Evolutionary conservation across 768 basidiomycete species (phyloP), one percentile per base, ranked within the genome.

Genomic region (Naganishia vishniacii): DNA sequence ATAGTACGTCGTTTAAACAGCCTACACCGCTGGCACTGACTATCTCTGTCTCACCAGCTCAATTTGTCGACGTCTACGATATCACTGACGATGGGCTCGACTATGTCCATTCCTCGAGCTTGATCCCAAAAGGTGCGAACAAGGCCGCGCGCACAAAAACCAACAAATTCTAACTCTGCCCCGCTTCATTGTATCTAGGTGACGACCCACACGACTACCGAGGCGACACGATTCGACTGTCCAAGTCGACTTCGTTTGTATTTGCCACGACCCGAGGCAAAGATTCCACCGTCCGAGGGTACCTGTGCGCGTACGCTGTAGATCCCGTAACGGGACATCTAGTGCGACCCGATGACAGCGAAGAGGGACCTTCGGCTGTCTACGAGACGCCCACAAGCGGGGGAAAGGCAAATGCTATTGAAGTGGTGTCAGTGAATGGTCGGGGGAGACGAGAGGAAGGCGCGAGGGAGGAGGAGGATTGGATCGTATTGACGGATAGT

Each of bases 361-460:
- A n/a, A n/a, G n/a, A n/a, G n/a, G 48, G 48, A 37, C 68, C 45
- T 59, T 45, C 45, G 37, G 65, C 32, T 29, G 45, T 68, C 12
- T 72, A 26, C 46, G 63, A 69, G 65, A 72, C 73, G 26, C 40
- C 59, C n/a, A 74, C 69, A 41, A 62, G 61, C 20, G 73, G 73
- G 3, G 73, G 73, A 3, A 72, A 71, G 58, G 73, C 73, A 20
- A 72, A 74, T 65, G 73, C 73, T 6, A 66, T 74, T 41, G 73
- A 74, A 48, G 56, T 70, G 1, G 65, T 62, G 60, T 28, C 68
- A 62, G 20, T 70, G 59, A 59, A 59, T 40, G 48, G 49, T 32
- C n/a, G 47, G 6, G 64, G 46, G 32, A 15, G 34, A 20, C 31
- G 31, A 15, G 34, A 18, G 20, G 48, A 62, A 44, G 26, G 40